Base-by-base conservation (phyloP, 495 filamentous ascomycete species). In the Poronia punctata region DNA sequence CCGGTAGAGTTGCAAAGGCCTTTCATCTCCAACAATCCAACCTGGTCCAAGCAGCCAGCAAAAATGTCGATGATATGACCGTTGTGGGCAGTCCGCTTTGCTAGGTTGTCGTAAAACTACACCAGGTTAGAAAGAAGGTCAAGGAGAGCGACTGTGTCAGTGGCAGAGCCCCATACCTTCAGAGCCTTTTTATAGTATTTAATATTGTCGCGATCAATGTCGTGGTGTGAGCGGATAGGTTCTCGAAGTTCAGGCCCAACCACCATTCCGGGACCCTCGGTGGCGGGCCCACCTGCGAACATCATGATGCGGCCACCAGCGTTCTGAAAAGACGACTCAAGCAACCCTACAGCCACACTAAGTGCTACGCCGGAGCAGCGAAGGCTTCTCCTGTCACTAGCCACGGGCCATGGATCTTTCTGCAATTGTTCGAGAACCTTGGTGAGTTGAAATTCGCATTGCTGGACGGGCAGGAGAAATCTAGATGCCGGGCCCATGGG, bases 141-240 rank as follows among this genome's bases (percentile, higher is more conserved):
- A 26, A 45, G 10, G 43, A 23, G 7, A 3, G n/a, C 5, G 15
- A n/a, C 33, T 3, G 17, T 14, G 20, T 23, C 4, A 18, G 7
- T 8, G 18, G 2, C 8, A 25, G 11, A 22, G 28, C 12, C 43
- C 38, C 66, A 24, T 66, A 95, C 88, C 83, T 97, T 99, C 10
- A 95, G 64, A 30, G 93, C 92, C 65, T 97, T 97, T 75, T 99
- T 99, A 68, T 94, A 97, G 61, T 97, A 96, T 63, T 97, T 99
- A 70, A 95, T 95, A 54, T 96, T 95, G 58, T 99, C 93, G 26
- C 87, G 79, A 54, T 99, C 93, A 59, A 99, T 99, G 52, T 99
- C 93, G 57, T 99, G 93, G 67, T 99, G 93, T 23, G 93, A 97
- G 54, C 93, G 82, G 43, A 99, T 97, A 11, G 93, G 88, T 59